Evolutionary conservation across 2,329 filamentous ascomycete species (phyloP).

Genomic region (Botryotinia calthae): DNA sequence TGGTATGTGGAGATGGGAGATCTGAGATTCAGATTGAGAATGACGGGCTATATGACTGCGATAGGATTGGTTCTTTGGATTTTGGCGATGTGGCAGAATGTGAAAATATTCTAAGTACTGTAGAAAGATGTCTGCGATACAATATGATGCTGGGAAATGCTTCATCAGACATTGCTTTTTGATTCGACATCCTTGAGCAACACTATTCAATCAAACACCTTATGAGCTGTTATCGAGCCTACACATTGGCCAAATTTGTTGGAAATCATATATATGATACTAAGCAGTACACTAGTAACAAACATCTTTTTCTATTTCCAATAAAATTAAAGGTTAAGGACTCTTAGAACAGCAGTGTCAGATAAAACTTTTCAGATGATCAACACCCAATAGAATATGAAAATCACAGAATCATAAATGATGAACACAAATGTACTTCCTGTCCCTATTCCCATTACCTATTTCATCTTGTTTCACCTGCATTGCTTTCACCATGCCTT

Average conservation of each 20-base stretch:
- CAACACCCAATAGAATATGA: neutral
- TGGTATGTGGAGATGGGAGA: neutral
- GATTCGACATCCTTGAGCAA: neutral
- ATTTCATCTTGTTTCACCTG: neutral
- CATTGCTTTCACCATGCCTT: neutral
- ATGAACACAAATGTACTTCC: neutral
- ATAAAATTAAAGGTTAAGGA: neutral
- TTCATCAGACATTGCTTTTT: neutral
- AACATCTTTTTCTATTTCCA: no score
- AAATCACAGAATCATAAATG: neutral
- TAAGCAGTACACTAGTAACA: no score
- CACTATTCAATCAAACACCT: neutral
- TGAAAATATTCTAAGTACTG: neutral
- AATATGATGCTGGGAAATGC: neutral
- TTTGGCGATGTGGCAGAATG: neutral
- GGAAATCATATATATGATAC: no score
- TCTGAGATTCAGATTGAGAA: neutral
- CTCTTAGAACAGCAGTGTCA: neutral
- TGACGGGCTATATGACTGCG: neutral
- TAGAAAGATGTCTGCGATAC: neutral
- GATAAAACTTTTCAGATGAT: neutral
- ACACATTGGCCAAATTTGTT: fast-evolving
- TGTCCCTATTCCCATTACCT: neutral
- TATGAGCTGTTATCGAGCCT: neutral
- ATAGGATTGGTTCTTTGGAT: neutral